These are phyloP conservation scores for Botrytis paeoniae DNA, from an alignment of 2,329 filamentous ascomycete genomes.

Conservation along the genomic window DNA sequence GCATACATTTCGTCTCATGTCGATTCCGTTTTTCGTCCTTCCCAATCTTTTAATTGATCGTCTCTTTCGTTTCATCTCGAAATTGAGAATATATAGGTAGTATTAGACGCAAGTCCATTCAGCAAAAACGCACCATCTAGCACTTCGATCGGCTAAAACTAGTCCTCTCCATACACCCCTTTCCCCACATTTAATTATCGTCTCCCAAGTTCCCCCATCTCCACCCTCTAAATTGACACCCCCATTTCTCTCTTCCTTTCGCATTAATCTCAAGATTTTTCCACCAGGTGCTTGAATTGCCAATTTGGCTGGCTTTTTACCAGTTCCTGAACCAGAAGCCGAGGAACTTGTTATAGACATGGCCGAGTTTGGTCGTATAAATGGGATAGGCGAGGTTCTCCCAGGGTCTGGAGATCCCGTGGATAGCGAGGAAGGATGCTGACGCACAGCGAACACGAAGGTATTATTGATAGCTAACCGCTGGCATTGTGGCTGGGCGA, in stretches of 20 bases:
- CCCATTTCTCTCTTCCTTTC: constrained; percentile 64
- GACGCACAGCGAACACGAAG: constrained; percentile 92
- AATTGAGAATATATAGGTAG: neutral
- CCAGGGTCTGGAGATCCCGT: constrained; percentile 40
- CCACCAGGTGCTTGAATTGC: constrained; percentile 92
- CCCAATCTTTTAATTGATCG: neutral
- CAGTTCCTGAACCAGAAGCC: constrained; percentile 54
- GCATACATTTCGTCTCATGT: constrained; percentile 12
- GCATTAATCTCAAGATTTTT: constrained; percentile 85
- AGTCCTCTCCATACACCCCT: constrained; percentile 76
- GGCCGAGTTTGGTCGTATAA: constrained; percentile 57
- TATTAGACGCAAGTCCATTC: constrained; percentile 59
- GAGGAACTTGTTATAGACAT: constrained; percentile 63
- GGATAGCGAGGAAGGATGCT: constrained; percentile 70
- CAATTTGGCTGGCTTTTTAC: constrained; percentile 87
- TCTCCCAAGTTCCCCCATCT: constrained; percentile 80
- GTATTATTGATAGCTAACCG: constrained; percentile 91
- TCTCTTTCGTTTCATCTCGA: neutral
- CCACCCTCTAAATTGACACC: constrained; percentile 53
- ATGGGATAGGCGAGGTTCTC: constrained; percentile 54
- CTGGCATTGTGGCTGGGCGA: constrained; percentile 91
- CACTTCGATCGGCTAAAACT: constrained; percentile 78
- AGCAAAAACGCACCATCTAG: constrained; percentile 88
- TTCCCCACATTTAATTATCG: constrained; percentile 86
- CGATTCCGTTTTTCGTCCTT: neutral